Evolutionary conservation across 1,139 yeast species (phyloP).

Genomic region (Debaryomyces nepalensis): DNA sequence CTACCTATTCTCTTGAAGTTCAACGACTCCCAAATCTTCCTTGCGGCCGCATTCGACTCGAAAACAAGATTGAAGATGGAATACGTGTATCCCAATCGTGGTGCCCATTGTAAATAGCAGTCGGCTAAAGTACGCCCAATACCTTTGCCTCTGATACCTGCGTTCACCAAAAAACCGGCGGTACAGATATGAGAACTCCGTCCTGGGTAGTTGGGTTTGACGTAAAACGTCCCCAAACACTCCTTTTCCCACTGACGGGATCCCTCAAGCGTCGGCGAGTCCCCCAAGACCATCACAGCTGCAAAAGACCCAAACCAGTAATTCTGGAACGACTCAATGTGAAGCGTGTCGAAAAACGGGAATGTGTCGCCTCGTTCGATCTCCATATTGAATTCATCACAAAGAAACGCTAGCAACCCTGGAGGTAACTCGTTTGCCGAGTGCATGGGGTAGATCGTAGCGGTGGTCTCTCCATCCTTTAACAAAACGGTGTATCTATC

Average conservation of each 20-base stretch:
- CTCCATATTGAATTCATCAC: constrained; percentile 94
- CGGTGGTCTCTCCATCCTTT: constrained; percentile 89
- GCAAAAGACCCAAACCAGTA: constrained; percentile 90
- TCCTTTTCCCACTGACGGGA: constrained; percentile 85
- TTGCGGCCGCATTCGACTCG: constrained; percentile 83
- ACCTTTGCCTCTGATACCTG: constrained; percentile 92
- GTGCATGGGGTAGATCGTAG: constrained; percentile 87
- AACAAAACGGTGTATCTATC: constrained; percentile 68
- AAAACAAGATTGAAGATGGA: constrained; percentile 84
- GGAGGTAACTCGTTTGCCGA: constrained; percentile 68
- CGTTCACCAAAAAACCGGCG: constrained; percentile 85
- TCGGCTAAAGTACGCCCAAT: constrained; percentile 85
- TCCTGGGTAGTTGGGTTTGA: constrained; percentile 92
- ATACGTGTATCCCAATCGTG: constrained; percentile 82
- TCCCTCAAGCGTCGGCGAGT: constrained; percentile 60
- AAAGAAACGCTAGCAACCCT: constrained; percentile 75
- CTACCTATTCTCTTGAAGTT: constrained; percentile 80
- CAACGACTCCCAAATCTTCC: constrained; percentile 77
- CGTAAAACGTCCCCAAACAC: constrained; percentile 81
- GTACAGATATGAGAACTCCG: constrained; percentile 93
- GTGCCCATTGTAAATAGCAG: constrained; percentile 90
- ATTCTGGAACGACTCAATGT: constrained; percentile 71
- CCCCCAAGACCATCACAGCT: constrained; percentile 86
- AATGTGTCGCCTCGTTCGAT: constrained; percentile 86
- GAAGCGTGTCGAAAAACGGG: constrained; percentile 80